Evolutionary conservation across 805 yeast genomes (phyloP).

Genomic region (Jamesozyma rosinii): DNA sequence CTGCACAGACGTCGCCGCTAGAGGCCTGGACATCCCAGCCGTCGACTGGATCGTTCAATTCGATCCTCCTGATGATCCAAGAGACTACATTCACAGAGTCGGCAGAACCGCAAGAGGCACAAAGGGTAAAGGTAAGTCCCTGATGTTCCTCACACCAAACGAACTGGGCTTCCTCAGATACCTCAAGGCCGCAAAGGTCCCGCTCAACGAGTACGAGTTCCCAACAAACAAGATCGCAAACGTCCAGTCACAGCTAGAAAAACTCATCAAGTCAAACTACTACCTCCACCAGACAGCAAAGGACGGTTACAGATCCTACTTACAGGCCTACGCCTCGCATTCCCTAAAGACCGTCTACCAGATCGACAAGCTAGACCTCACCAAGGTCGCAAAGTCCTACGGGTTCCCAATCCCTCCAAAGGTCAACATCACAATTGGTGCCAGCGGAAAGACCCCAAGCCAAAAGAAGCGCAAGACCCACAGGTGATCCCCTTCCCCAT

Average conservation of each 20-base stretch:
- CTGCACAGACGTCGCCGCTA: slow-evolving; percentile 98
- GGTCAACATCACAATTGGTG: slow-evolving; percentile 91
- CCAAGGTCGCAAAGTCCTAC: slow-evolving; percentile 88
- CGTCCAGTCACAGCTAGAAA: slow-evolving; percentile 87
- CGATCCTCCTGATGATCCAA: slow-evolving; percentile 99
- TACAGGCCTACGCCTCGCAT: slow-evolving; percentile 96
- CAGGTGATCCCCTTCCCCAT: background rate
- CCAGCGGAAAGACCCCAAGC: slow-evolving; percentile 60
- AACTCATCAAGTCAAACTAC: slow-evolving; percentile 82
- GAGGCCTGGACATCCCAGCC: slow-evolving; percentile 97
- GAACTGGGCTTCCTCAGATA: slow-evolving; percentile 93
- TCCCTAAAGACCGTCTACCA: slow-evolving; percentile 93
- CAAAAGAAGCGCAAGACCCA: slow-evolving; percentile 6
- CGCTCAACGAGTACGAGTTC: slow-evolving; percentile 93
- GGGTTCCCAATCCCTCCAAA: slow-evolving; percentile 95
- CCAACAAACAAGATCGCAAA: slow-evolving; percentile 91
- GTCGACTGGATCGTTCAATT: slow-evolving; percentile 99
- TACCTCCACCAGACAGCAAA: slow-evolving; percentile 92
- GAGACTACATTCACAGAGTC: slow-evolving; percentile 97
- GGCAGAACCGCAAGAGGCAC: slow-evolving; percentile 98
- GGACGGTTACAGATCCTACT: slow-evolving; percentile 93
- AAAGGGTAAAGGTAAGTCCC: slow-evolving; percentile 80
- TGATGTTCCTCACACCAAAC: slow-evolving; percentile 89
- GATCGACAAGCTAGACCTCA: slow-evolving; percentile 87
- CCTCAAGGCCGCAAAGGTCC: slow-evolving; percentile 93